Base-by-base conservation (phyloP, 2,329 filamentous ascomycete genomes). In the Fusarium falciforme region DNA sequence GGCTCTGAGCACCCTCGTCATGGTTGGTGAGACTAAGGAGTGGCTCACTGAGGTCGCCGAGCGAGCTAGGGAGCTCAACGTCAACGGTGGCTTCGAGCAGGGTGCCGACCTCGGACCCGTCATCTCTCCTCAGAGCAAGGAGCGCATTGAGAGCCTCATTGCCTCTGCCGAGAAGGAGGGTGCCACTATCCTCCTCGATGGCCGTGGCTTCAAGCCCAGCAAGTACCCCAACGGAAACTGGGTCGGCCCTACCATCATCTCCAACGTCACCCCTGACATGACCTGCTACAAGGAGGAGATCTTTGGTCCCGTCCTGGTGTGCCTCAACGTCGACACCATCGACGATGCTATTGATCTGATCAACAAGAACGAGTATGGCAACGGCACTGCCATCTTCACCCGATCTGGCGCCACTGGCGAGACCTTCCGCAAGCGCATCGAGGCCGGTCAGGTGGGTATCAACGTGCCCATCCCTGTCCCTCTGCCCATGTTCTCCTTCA, bases 161-260 rank as follows among this genome's bases (percentile, higher is more conserved):
- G 89, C 89, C 38, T 93, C 90, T 70, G 94, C 94, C 42, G 93
- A 96, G 85, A 87, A 90, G 78, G 93, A 96, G 82, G 94, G 94
- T 61, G 94, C 94, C 17, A 95, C 90, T 9, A 93, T 96, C 75
- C 86, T 96, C n/a, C 88, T 96, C 27, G 94, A 96, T 78, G 94
- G 94, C 47, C 89, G 94, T 72, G 93, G 93, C 70, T 92, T 88
- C 84, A 92, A 89, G 83, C 93, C 93, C 7, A 85, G 85, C 71
- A 95, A 95, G 84, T 96, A 96, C 83, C 93, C 93, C 75, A 90
- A 95, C 81, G 94, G 94, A 79, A 96, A 96, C 87, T 96, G 93
- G 91, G 85, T 96, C 67, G 94, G 91, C 11, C 94, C 94, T 42
- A 96, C 94, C 44, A 93, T 96, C 82, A 95, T 96, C 84, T 89